Evolutionary conservation across 768 basidiomycete genomes (phyloP).

Genomic region (Ramaria rubella): DNA sequence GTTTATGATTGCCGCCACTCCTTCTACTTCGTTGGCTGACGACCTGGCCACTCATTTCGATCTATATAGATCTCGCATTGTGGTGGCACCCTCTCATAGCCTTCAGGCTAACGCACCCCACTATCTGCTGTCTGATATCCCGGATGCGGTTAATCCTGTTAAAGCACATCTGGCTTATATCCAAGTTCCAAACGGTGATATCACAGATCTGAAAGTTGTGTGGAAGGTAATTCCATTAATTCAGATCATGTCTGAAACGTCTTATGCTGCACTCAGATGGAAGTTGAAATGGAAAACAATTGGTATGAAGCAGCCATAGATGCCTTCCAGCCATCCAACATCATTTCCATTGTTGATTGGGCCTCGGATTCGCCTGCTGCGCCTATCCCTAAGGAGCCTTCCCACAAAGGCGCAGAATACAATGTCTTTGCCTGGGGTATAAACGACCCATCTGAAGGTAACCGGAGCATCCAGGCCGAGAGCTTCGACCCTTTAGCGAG

Average conservation of each 20-base stretch:
- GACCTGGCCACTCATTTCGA: slow-evolving; percentile 48
- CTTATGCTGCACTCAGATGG: slow-evolving; percentile 46
- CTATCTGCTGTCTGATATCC: slow-evolving; percentile 52
- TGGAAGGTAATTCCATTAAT: slow-evolving; percentile 51
- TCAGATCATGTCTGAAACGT: background rate
- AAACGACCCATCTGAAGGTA: slow-evolving; percentile 76
- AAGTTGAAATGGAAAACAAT: slow-evolving; percentile 91
- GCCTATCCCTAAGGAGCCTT: slow-evolving; percentile 29
- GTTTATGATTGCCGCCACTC: slow-evolving; percentile 75
- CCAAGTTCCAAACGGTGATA: slow-evolving; percentile 63
- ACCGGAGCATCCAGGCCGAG: slow-evolving; percentile 52
- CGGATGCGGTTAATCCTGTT: slow-evolving; percentile 73
- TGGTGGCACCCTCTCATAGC: slow-evolving; percentile 31
- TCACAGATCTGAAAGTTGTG: slow-evolving; percentile 61
- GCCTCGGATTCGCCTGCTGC: slow-evolving; percentile 57
- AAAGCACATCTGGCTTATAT: slow-evolving; percentile 75
- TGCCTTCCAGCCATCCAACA: slow-evolving; percentile 62
- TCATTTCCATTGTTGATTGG: slow-evolving; percentile 92
- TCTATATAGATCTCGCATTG: slow-evolving; percentile 46
- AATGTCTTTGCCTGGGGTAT: slow-evolving; percentile 74
- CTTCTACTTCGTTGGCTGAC: slow-evolving; percentile 37
- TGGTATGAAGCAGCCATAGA: slow-evolving; percentile 93
- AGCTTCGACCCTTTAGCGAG: slow-evolving; percentile 73
- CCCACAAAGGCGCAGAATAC: slow-evolving; percentile 41
- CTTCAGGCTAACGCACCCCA: slow-evolving; percentile 36